These are phyloP conservation scores for Claviceps sorghi DNA, from an alignment of 2,329 filamentous ascomycete genomes.

Conservation along the genomic window DNA sequence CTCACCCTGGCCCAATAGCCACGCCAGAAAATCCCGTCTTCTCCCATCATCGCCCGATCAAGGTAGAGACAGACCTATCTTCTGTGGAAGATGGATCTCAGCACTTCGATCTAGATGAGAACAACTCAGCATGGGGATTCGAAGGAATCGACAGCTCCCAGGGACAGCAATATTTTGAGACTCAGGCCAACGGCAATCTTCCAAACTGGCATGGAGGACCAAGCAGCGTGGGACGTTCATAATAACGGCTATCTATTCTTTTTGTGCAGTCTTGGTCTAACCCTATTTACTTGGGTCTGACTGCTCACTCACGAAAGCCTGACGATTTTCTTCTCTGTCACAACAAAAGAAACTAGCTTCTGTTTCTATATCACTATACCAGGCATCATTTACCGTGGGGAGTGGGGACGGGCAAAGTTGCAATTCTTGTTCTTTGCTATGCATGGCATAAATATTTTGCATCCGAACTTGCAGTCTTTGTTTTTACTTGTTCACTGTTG, in stretches of 20 bases:
- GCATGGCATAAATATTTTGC: not conserved
- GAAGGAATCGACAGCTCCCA: slow-evolving; percentile 8
- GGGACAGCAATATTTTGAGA: slow-evolving; percentile 8
- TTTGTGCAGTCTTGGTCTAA: not conserved
- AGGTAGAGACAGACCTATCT: slow-evolving; percentile 7
- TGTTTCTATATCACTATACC: not conserved
- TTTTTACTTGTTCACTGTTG: not conserved
- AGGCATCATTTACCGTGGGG: not conserved
- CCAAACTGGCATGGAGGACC: slow-evolving; percentile 1
- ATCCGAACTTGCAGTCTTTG: not conserved
- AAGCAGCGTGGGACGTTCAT: slow-evolving; percentile 4
- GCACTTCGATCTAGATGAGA: slow-evolving; percentile 9
- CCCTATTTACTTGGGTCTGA: too few species aligned
- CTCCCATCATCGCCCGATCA: slow-evolving; percentile 9
- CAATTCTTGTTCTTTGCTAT: not conserved
- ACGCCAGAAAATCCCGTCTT: slow-evolving; percentile 9
- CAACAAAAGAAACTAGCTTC: not conserved
- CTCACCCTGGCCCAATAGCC: slow-evolving; percentile 6
- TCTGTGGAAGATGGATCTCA: slow-evolving; percentile 7
- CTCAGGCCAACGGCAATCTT: slow-evolving; percentile 1
- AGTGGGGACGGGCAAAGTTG: not conserved
- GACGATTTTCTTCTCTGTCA: not conserved
- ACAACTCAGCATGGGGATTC: slow-evolving; percentile 7
- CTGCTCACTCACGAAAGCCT: not conserved
- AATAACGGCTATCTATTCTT: not conserved